Evolutionary conservation across 2,329 filamentous ascomycete species (phyloP).

Genomic region (Diaporthe capsici): DNA sequence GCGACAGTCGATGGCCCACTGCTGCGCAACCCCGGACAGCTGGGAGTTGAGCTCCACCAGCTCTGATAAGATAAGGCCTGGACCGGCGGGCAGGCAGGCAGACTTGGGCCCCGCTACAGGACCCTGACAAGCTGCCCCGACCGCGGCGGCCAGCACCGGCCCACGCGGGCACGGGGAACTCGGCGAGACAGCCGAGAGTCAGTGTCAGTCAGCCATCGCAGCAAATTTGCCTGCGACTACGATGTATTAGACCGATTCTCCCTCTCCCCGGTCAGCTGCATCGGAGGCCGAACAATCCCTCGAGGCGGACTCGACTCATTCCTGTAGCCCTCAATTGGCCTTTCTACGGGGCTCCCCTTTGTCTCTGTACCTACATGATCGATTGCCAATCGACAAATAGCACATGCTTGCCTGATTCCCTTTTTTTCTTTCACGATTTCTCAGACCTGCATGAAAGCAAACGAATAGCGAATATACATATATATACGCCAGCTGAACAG

Average conservation of each 20-base stretch:
- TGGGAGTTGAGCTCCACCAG: slow-evolving; percentile 25
- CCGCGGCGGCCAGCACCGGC: slow-evolving; percentile 24
- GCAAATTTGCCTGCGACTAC: slow-evolving; percentile 5
- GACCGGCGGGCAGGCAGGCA: not conserved
- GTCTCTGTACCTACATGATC: not conserved
- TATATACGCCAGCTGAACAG: not conserved
- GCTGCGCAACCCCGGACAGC: not conserved
- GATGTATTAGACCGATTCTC: slow-evolving; percentile 4
- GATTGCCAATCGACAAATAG: slow-evolving; percentile 6
- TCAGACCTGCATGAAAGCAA: slow-evolving; percentile 3
- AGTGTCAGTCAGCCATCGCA: slow-evolving; percentile 31
- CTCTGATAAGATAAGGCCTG: slow-evolving; percentile 32
- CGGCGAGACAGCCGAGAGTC: slow-evolving; percentile 23
- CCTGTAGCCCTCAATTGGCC: slow-evolving; percentile 16
- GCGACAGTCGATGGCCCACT: not conserved
- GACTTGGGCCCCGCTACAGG: slow-evolving; percentile 5
- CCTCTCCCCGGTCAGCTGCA: slow-evolving; percentile 20
- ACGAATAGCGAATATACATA: not conserved
- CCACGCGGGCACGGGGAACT: slow-evolving; percentile 35
- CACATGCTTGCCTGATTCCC: slow-evolving; percentile 17
- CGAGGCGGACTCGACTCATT: slow-evolving; percentile 2
- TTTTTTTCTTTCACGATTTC: not conserved
- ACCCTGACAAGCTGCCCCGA: slow-evolving; percentile 32
- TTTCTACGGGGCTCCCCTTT: not conserved
- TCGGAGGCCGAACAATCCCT: slow-evolving; percentile 34